phyloP scores from a whole-genome alignment of 164 flowering plant genomes.

The Santalum album region DNA sequence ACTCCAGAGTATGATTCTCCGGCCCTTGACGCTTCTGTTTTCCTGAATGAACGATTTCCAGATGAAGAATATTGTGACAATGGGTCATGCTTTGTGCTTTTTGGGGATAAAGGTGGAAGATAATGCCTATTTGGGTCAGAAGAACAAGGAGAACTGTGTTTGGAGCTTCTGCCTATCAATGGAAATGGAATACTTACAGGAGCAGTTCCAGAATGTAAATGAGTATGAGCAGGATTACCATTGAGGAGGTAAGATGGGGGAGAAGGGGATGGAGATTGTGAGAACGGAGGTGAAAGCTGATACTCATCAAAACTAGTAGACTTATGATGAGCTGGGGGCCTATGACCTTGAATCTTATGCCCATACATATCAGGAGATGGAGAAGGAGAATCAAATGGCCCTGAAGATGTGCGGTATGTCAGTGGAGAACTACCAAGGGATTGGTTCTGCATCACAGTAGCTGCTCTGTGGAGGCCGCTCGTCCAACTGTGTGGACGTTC shows the following conservation, averaged over 20 bases:
- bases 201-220: slow-evolving; percentile 47
- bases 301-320: slow-evolving; percentile 48
- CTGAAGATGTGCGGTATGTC: slow-evolving; percentile 23
- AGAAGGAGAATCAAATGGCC: slow-evolving; percentile 38
- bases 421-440: slow-evolving; percentile 41
- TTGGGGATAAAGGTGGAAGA: slow-evolving; percentile 82
- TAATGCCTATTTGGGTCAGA: slow-evolving; percentile 70
- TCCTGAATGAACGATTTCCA: slow-evolving; percentile 53
- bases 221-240: slow-evolving; percentile 30
- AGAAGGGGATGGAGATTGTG: slow-evolving; percentile 68
- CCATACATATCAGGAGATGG: slow-evolving; percentile 44
- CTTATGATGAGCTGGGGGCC: slow-evolving; percentile 32
- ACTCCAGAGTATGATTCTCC: slow-evolving; percentile 42
- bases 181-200: slow-evolving; percentile 80
- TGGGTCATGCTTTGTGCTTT: slow-evolving; percentile 41
- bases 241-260: slow-evolving; percentile 43
- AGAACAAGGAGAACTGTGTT: slow-evolving; percentile 49
- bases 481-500: slow-evolving; percentile 89
- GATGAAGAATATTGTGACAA: slow-evolving; percentile 73
- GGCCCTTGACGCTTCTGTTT: slow-evolving; percentile 31
- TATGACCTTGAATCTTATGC: slow-evolving; percentile 27
- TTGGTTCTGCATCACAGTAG: slow-evolving; percentile 30
- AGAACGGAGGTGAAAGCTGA: slow-evolving; percentile 79
- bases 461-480: slow-evolving; percentile 51
- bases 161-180: slow-evolving; percentile 33